A percentile compares a stretch with the other conserved stretches of the same genome.
phyloP scores from a whole-genome alignment of 2,329 filamentous ascomycete species.

The Daldinia eschscholtzii region DNA sequence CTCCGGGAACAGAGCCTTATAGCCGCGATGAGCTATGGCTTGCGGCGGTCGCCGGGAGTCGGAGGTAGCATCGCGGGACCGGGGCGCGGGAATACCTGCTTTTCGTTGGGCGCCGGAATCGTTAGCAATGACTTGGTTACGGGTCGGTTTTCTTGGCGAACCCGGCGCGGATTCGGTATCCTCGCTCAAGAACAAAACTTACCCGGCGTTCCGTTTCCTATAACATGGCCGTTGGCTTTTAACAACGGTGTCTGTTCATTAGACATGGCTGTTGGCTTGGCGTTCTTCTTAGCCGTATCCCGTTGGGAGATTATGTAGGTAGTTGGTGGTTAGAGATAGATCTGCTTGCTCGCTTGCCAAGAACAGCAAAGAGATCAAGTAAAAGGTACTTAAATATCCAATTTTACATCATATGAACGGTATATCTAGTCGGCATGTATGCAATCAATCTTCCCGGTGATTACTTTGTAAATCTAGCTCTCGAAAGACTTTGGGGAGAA shows the following conservation, averaged over 20 bases:
- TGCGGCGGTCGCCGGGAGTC: conserved; percentile 65
- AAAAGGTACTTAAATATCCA: not conserved
- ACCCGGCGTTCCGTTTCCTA: conserved; percentile 26
- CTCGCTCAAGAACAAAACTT: conserved; percentile 8
- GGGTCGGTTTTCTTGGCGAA: conserved; percentile 9
- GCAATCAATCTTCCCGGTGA: not conserved
- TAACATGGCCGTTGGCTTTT: not conserved
- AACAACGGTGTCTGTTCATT: conserved; percentile 40
- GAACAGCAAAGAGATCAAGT: not conserved
- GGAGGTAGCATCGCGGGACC: conserved; percentile 4
- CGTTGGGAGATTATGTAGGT: not conserved
- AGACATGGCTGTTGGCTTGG: conserved; percentile 4
- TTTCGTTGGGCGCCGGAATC: not conserved
- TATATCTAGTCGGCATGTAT: not conserved
- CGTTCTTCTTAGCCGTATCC: conserved; percentile 8
- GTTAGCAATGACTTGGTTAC: conserved; percentile 18
- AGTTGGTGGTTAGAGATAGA: not conserved
- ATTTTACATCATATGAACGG: conserved; percentile 1
- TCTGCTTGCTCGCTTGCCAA: not conserved
- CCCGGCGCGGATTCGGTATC: not conserved
- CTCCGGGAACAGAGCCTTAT: conserved; percentile 83
- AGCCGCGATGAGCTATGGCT: conserved; percentile 82
- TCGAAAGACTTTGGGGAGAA: not conserved
- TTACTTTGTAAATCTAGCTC: not conserved
- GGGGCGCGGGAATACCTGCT: conserved; percentile 33